These are phyloP conservation scores for Ploettnerulaceae sp. DNA, from an alignment of 2,329 filamentous ascomycete genomes.

Conservation along the genomic window DNA sequence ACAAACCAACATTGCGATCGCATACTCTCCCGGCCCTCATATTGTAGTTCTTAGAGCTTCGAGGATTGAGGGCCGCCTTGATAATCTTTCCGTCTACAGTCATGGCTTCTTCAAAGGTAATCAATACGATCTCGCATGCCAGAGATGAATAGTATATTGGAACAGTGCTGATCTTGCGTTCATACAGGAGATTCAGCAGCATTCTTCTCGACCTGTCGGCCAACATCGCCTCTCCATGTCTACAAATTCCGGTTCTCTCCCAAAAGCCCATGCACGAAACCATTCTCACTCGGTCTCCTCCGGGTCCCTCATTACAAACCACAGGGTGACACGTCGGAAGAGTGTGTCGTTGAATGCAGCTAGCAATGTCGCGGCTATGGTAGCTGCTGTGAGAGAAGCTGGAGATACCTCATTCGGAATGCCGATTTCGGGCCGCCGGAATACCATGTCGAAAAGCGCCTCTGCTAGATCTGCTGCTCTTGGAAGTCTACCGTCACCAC, in stretches of 20 bases:
- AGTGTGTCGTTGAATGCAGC: conserved; percentile 76
- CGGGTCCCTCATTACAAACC: conserved; percentile 70
- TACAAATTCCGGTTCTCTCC: conserved; percentile 52
- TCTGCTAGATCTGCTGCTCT: conserved; percentile 48
- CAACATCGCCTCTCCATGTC: conserved; percentile 57
- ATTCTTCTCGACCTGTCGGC: conserved; percentile 60
- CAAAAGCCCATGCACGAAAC: conserved; percentile 50
- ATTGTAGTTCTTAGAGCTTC: conserved; percentile 34
- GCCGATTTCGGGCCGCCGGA: conserved; percentile 59
- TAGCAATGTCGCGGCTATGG: conserved; percentile 69
- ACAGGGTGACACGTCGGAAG: conserved; percentile 89
- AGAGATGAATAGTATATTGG: conserved; percentile 28
- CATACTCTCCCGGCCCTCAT: conserved; percentile 31
- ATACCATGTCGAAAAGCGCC: conserved; percentile 62
- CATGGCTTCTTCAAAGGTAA: conserved; percentile 59
- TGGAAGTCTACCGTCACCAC: conserved; percentile 58
- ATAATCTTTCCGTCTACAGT: conserved; percentile 35
- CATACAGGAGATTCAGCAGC: conserved; percentile 56
- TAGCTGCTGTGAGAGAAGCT: conserved; percentile 65
- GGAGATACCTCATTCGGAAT: conserved; percentile 53
- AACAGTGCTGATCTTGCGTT: conserved; percentile 30
- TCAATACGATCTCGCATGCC: conserved; percentile 35
- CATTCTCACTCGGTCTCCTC: conserved; percentile 80
- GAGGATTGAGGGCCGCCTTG: conserved; percentile 34
- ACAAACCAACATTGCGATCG: conserved; percentile 15